A percentile compares a stretch with the other conserved stretches of the same genome.
These are phyloP conservation scores for Kodamaea restingae DNA, from an alignment of 805 yeast genomes.

Conservation along the genomic window DNA sequence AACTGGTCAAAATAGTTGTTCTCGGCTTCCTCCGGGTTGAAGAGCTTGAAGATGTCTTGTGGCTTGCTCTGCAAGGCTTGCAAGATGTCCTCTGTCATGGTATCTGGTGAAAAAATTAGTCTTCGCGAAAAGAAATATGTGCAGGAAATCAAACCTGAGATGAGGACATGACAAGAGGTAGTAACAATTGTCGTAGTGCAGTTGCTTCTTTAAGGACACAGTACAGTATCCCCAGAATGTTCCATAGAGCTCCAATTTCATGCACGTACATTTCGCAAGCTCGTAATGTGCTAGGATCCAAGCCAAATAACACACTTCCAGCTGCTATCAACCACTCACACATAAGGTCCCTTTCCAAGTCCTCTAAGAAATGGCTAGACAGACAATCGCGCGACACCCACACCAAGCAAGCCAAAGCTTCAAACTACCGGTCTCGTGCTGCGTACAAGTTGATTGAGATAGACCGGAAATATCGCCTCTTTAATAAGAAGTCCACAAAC, in stretches of 20 bases:
- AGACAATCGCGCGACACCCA: slow-evolving; percentile 65
- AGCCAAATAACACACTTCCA: too few species aligned
- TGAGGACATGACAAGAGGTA: slow-evolving; percentile 1
- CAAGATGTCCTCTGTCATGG: slow-evolving; percentile 21
- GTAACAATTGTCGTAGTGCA: too few species aligned
- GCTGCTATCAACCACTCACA: too few species aligned
- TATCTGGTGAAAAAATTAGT: slow-evolving; percentile 2
- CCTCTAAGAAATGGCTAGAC: slow-evolving; percentile 70
- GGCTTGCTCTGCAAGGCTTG: slow-evolving; percentile 21
- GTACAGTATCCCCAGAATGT: too few species aligned
- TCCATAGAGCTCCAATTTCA: too few species aligned
- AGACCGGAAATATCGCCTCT: slow-evolving; percentile 57
- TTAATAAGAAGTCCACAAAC: slow-evolving; percentile 46
- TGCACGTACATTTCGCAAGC: too few species aligned
- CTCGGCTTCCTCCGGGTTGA: slow-evolving; percentile 12
- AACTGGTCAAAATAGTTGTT: slow-evolving; percentile 23
- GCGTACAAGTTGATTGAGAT: slow-evolving; percentile 84
- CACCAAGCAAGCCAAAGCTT: slow-evolving; percentile 60
- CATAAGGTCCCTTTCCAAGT: slow-evolving; percentile 34
- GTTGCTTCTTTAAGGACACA: too few species aligned
- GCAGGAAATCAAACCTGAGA: neutral
- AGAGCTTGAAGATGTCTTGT: slow-evolving; percentile 21
- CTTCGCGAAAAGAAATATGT: slow-evolving; percentile 5
- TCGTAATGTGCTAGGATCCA: too few species aligned
- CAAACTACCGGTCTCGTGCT: slow-evolving; percentile 75